These are phyloP conservation scores for Kentomonas sorsogonicus DNA, from an alignment of 208 protist genomes.

Conservation along the genomic window DNA sequence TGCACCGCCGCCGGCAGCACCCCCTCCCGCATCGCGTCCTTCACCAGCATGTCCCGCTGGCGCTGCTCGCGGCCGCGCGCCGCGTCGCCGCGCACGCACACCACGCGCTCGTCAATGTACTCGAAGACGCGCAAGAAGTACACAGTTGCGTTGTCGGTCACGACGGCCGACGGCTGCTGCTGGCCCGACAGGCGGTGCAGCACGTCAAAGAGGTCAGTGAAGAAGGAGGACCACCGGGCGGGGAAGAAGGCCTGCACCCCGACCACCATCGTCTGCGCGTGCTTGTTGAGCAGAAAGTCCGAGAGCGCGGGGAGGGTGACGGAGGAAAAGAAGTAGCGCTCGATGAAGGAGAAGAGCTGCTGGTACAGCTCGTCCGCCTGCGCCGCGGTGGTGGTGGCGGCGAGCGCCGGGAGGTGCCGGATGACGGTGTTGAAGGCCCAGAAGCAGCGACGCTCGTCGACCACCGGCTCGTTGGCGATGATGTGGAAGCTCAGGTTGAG, in stretches of 20 bases:
- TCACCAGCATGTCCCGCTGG: constrained; percentile 63
- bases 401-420: constrained; percentile 46
- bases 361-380: constrained; percentile 58
- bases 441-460: constrained; percentile 54
- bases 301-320: background rate
- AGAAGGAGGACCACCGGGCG: constrained; percentile 48
- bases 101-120: constrained; percentile 77
- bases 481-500: constrained; percentile 68
- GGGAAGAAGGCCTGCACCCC: constrained; percentile 68
- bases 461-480: constrained; percentile 52
- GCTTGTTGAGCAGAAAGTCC: constrained; percentile 78
- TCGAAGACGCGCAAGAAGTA: constrained; percentile 83
- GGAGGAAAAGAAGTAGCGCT: constrained; percentile 27
- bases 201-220: constrained; percentile 65
- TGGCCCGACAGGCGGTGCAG: constrained; percentile 15
- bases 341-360: constrained; percentile 63
- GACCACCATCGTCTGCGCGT: constrained; percentile 75
- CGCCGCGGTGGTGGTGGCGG: constrained; percentile 21
- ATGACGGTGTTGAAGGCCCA: constrained; percentile 84
- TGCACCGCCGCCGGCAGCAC: constrained; percentile 51
- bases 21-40: constrained; percentile 69
- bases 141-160: background rate
- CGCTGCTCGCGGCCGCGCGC: constrained; percentile 53
- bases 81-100: constrained; percentile 50
- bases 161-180: constrained; percentile 17